Conservation (phyloP, 2,329 filamentous ascomycete species). For the Spiromastix sp. region DNA sequence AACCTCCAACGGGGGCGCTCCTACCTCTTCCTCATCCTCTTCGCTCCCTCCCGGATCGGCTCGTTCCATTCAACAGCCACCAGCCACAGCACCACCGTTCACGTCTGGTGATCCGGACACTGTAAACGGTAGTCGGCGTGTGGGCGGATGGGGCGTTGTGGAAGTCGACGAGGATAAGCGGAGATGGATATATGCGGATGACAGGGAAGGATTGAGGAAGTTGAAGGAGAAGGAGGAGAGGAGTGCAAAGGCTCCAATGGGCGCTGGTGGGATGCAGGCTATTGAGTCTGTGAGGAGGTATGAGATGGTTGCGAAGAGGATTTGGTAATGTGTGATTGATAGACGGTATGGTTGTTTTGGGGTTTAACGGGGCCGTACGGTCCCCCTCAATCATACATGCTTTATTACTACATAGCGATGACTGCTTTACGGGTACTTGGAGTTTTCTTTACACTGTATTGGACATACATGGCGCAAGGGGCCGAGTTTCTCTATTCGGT, state of each 20-base stretch:
- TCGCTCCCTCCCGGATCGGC: constrained; percentile 6
- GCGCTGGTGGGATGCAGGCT: constrained; percentile 44
- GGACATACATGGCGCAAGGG: no score
- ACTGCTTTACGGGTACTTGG: no score
- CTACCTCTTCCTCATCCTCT: background rate
- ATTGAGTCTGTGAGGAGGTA: constrained; percentile 66
- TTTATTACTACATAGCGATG: no score
- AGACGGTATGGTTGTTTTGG: no score
- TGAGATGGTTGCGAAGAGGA: constrained; percentile 92
- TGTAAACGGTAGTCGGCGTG: constrained; percentile 61
- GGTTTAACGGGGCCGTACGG: background rate
- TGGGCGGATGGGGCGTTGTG: constrained; percentile 74
- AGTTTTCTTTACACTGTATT: no score
- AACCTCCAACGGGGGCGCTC: constrained; percentile 1
- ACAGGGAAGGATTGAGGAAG: constrained; percentile 58
- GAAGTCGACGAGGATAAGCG: constrained; percentile 84
- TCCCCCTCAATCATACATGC: no score
- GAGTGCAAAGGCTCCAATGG: constrained; percentile 45
- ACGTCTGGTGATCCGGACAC: constrained; percentile 40
- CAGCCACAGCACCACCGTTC: constrained; percentile 1
- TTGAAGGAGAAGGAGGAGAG: constrained; percentile 53
- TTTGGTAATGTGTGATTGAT: constrained; percentile 58
- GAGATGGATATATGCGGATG: constrained; percentile 77
- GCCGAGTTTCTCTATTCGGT: no score
- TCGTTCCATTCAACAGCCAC: no score